phyloP scores from a whole-genome alignment of 495 filamentous ascomycete genomes.

The Lindgomyces ingoldianus region DNA sequence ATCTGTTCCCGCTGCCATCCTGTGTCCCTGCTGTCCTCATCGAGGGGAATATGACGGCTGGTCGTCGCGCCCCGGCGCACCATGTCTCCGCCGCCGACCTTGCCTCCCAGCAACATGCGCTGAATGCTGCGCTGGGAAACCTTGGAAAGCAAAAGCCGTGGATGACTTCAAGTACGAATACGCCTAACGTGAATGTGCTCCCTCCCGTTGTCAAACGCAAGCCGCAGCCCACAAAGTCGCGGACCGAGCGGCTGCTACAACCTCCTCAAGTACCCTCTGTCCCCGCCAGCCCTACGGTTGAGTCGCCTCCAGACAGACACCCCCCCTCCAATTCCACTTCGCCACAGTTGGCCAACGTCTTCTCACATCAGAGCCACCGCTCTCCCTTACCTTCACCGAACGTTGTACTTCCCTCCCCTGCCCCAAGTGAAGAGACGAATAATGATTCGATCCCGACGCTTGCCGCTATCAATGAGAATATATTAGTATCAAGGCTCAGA shows the following conservation, averaged over 20 bases:
- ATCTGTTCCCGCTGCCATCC: not conserved
- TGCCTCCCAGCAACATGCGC: slow-evolving; percentile 7
- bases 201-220: not conserved
- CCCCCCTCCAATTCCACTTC: slow-evolving; percentile 36
- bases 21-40: not conserved
- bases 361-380: not conserved
- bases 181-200: not conserved
- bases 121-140: slow-evolving; percentile 17
- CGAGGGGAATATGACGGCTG: slow-evolving; percentile 4
- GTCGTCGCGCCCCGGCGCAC: not conserved
- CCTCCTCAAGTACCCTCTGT: not conserved
- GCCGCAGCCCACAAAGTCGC: not conserved
- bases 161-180: slow-evolving; percentile 11
- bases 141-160: slow-evolving; percentile 28
- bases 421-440: slow-evolving; percentile 27
- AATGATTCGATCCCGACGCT: not conserved
- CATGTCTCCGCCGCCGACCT: not conserved
- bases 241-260: not conserved
- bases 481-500: not conserved
- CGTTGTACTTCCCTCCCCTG: slow-evolving; percentile 29
- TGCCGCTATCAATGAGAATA: not conserved
- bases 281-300: not conserved
- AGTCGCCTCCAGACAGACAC: slow-evolving; percentile 10
- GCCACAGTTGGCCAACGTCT: slow-evolving; percentile 30
- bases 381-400: slow-evolving; percentile 2